Evolutionary conservation across 163 green algal species (phyloP), one percentile per base, ranked within the genome.

Genomic region (Scenedesmus sp.): DNA sequence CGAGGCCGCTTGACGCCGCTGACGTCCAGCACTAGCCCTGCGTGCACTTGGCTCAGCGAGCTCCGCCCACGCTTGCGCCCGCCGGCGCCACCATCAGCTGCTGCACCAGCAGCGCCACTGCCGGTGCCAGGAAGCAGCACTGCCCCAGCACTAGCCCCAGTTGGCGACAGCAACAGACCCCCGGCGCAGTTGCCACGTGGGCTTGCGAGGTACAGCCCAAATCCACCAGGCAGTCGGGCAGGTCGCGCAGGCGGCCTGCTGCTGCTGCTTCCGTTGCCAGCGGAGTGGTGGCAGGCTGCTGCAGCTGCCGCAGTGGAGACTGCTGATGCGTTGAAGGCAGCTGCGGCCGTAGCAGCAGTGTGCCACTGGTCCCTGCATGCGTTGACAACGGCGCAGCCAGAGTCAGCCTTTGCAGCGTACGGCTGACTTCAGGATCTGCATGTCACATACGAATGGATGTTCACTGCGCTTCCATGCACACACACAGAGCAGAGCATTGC

Each of bases 291-390:
- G 65, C 65, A 76, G 30, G 30, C 30, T 43, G 44, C 16, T 43
- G 30, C n/a, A 43, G 81, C 46, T 73, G 81, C 42, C 68, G 42
- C 81, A 59, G 79, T 40, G 42, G 30, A 22, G 49, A 37, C 37
- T 86, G 81, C 49, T 16, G 61, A 49, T 35, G 46, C 42, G 49
- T 86, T 86, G 81, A 86, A 86, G 40, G 81, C 81, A n/a, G 81
- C 81, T 73, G 81, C 46, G n/a, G 81, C 44, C 81, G 73, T 73
- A 13, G 46, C 81, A 35, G 81, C 44, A 73, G 15, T 86, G n/a
- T 73, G 46, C 81, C 81, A 86, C 3, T 86, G 81, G 12, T 59
- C 46, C 37, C 46, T 76, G 65, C 65, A 18, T 20, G 65, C 0
- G 30, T 76, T 2, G 18, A 76, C 6, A 24, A 9, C 15, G 65